phyloP scores from a whole-genome alignment of 768 basidiomycete genomes.

The Mycena filopes region DNA sequence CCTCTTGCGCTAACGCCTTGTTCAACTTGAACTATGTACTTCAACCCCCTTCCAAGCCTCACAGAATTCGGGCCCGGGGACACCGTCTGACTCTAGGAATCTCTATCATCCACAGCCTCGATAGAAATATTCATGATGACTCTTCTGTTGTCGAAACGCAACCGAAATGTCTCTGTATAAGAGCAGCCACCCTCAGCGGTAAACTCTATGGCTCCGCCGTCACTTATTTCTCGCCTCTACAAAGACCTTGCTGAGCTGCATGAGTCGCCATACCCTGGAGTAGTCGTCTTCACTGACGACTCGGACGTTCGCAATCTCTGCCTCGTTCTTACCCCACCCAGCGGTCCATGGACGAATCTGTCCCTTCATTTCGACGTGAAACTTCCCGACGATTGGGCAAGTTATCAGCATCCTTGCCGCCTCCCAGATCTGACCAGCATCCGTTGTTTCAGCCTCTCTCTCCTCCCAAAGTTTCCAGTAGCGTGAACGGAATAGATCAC shows the following conservation, averaged over 20 bases:
- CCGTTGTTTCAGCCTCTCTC: slow-evolving; percentile 43
- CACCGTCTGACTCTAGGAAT: too few relatives aligned
- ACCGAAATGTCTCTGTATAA: too few relatives aligned
- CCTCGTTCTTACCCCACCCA: slow-evolving; percentile 54
- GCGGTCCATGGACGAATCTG: slow-evolving; percentile 57
- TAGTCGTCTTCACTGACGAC: slow-evolving; percentile 54
- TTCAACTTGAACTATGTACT: too few relatives aligned
- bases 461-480: slow-evolving; percentile 49
- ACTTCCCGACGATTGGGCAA: not conserved
- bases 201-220: slow-evolving; percentile 20
- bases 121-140: too few relatives aligned
- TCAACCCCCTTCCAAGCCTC: too few relatives aligned
- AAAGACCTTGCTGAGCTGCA: slow-evolving; percentile 54
- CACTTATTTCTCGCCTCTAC: slow-evolving; percentile 49
- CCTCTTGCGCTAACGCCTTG: too few relatives aligned
- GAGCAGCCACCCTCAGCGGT: too few relatives aligned
- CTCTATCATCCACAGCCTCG: too few relatives aligned
- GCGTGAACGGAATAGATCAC: slow-evolving; percentile 49
- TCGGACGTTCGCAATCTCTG: slow-evolving; percentile 54
- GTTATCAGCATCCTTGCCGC: slow-evolving; percentile 16
- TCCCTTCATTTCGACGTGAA: not conserved
- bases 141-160: too few relatives aligned
- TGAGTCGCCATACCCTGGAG: slow-evolving; percentile 55
- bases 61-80: too few relatives aligned
- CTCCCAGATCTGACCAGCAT: not conserved